These are phyloP conservation scores for Taiwanofungus camphoratus DNA, from an alignment of 1,284 basidiomycete genomes.

Conservation along the genomic window DNA sequence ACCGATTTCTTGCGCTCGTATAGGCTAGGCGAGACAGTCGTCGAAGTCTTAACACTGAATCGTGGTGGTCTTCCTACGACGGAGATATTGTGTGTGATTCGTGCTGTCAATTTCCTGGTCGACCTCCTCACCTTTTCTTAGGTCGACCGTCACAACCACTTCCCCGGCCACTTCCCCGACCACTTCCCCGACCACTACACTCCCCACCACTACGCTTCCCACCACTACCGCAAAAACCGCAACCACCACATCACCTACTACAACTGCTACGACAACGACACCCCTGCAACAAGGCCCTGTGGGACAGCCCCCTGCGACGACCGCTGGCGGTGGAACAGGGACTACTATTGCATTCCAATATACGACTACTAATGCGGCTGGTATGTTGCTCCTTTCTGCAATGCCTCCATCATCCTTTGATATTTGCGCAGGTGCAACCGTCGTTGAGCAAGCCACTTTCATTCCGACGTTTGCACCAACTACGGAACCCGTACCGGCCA, in stretches of 20 bases:
- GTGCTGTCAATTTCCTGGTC: slow-evolving; percentile 1
- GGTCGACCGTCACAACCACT: slow-evolving; percentile 3
- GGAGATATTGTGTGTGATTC: slow-evolving; percentile 36
- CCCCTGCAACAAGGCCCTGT: slow-evolving; percentile 48
- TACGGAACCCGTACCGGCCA: slow-evolving; percentile 29
- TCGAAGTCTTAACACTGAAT: slow-evolving; percentile 46
- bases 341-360: slow-evolving; percentile 48
- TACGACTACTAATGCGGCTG: slow-evolving; percentile 54
- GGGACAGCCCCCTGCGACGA: slow-evolving; percentile 46
- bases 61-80: slow-evolving; percentile 39
- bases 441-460: slow-evolving; percentile 42
- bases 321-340: slow-evolving; percentile 32
- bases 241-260: slow-evolving; percentile 21
- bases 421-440: slow-evolving; percentile 27
- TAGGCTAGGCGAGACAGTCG: slow-evolving; percentile 49
- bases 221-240: neutral
- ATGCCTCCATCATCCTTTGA: neutral
- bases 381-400: slow-evolving; percentile 23
- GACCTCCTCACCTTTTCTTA: neutral
- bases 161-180: neutral
- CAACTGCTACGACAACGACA: slow-evolving; percentile 22
- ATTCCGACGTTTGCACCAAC: slow-evolving; percentile 48
- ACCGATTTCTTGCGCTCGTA: neutral
- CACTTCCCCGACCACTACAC: neutral
- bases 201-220: slow-evolving; percentile 3